Base-by-base conservation (phyloP, 2,329 filamentous ascomycete species). In the Penicillium corylophilum region DNA sequence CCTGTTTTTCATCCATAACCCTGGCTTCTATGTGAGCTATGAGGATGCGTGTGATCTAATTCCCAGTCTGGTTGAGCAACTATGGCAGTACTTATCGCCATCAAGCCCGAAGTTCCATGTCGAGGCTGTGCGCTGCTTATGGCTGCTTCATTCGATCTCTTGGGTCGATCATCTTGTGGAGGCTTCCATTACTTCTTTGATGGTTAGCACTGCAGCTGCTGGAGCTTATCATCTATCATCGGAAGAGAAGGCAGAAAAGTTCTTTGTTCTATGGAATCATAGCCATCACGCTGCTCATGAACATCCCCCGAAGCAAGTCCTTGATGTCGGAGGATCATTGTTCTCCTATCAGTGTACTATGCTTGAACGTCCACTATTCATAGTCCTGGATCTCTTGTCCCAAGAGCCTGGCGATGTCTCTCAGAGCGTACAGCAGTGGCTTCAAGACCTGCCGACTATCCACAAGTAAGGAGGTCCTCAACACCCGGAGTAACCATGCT, bases 31-130 rank as follows among this genome's bases (percentile, higher is more conserved):
- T 53, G 55, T 74, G 40, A 71, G 62, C 41, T 70, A 75, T 44
- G 67, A 74, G 46, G 70, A 75, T 87, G 44, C 86, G 79, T 49
- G 79, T 75, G 49, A 72, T 48, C 73, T 95, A 8, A 82, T 93
- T 5, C 79, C 83, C 18, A 79, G 82, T 24, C 74, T 97, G 20
- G 85, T 94, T 15, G 77, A 78, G 1, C 82, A 86, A 50, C 80
- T 93, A 0, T 99, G 94, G 94, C 71, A 76, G 5, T 90, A 89
- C 64, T 74, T 99, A 35, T 89, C 90, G 0, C 86, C 89, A n/a
- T 80, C 85, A 12, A 86, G 87, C 56, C 91, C 92, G 0, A 96
- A 96, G 66, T 95, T 93, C 60, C 94, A 97, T 65, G 92, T 99
- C 28, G 95, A 99, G 74, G 87, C 91, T 16, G 89, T 95, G 8